These are phyloP conservation scores for Coprinopsis sp. DNA, from an alignment of 768 basidiomycete genomes.

Conservation along the genomic window DNA sequence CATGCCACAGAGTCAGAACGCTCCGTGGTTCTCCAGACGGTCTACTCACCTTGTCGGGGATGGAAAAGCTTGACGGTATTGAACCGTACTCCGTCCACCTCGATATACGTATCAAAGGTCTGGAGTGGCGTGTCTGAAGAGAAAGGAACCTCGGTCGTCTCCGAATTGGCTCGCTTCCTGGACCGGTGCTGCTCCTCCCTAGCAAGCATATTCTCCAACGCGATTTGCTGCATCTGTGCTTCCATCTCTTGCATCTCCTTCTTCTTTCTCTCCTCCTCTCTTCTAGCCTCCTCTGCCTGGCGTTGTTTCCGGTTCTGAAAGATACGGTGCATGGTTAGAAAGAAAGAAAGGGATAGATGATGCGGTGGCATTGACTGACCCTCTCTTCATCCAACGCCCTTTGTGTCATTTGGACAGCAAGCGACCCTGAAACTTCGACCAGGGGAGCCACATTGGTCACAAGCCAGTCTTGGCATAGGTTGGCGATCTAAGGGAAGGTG, in stretches of 20 bases:
- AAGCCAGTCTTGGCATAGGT: slow-evolving; percentile 70
- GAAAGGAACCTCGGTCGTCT: slow-evolving; percentile 60
- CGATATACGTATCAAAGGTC: slow-evolving; percentile 53
- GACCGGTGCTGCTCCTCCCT: slow-evolving; percentile 48
- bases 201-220: slow-evolving; percentile 53
- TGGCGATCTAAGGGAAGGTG: slow-evolving; percentile 48
- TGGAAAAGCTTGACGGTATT: slow-evolving; percentile 67
- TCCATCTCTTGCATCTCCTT: slow-evolving; percentile 56
- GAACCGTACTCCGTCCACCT: slow-evolving; percentile 56
- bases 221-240: slow-evolving; percentile 63
- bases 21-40: background rate
- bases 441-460: slow-evolving; percentile 49
- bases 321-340: background rate
- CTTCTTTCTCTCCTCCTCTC: slow-evolving; percentile 44
- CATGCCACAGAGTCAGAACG: background rate
- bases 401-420: slow-evolving; percentile 74
- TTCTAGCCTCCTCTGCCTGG: slow-evolving; percentile 52
- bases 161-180: slow-evolving; percentile 63
- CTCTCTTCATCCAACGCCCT: slow-evolving; percentile 67
- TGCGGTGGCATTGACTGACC: slow-evolving; percentile 37
- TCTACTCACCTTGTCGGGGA: slow-evolving; percentile 53
- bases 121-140: slow-evolving; percentile 51
- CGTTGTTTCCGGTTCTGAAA: slow-evolving; percentile 49
- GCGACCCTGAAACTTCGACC: slow-evolving; percentile 54
- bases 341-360: background rate